Evolutionary conservation across 2,329 filamentous ascomycete genomes (phyloP).

Genomic region (Sporothrix euskadiensis): DNA sequence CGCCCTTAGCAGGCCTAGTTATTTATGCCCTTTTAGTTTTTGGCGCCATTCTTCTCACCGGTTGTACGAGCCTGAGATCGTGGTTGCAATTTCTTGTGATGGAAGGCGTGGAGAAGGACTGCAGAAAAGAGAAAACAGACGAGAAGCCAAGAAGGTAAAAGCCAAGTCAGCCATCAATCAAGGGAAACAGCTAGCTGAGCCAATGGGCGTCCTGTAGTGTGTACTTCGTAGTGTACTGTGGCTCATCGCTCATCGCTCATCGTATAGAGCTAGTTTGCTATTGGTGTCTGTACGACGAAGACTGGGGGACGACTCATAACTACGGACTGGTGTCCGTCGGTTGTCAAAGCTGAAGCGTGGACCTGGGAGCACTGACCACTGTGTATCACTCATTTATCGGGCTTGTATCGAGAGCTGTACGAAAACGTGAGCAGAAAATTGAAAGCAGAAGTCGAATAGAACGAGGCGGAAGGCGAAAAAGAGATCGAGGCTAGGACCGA

Average conservation of each 20-base stretch:
- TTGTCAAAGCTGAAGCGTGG: background rate
- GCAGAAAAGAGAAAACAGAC: background rate
- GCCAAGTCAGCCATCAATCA: background rate
- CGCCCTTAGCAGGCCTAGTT: background rate
- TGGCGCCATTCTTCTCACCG: background rate
- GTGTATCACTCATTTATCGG: background rate
- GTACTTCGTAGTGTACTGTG: background rate
- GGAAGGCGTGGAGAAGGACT: background rate
- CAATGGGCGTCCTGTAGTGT: background rate
- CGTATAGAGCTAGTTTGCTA: background rate
- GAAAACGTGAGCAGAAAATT: background rate
- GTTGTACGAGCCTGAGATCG: background rate
- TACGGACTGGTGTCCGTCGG: background rate
- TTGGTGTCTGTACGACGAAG: background rate
- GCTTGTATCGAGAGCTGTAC: background rate
- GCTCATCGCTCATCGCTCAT: background rate
- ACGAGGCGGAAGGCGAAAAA: too few species aligned
- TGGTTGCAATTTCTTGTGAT: background rate
- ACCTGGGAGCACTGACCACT: background rate
- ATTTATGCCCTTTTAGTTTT: background rate
- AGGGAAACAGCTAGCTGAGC: background rate
- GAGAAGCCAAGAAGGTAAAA: background rate
- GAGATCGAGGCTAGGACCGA: background rate
- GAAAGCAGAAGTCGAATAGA: background rate
- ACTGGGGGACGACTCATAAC: background rate